These are phyloP conservation scores for Parafenestella ontariensis DNA, from an alignment of 2,329 filamentous ascomycete species.

Conservation along the genomic window DNA sequence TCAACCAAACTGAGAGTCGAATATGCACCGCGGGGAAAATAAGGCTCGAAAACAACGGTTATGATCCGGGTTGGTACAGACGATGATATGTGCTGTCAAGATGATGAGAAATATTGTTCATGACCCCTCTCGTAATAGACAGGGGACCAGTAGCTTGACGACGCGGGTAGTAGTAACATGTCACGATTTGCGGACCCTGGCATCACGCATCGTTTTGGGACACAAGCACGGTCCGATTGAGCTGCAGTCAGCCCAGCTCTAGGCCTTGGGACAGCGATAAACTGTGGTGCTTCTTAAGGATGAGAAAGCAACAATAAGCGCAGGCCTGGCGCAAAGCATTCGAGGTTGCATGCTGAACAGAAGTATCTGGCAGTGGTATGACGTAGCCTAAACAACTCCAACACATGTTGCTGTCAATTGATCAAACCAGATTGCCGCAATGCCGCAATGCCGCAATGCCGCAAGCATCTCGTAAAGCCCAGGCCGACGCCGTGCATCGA, in stretches of 20 bases:
- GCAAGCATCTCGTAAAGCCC: not conserved
- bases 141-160: slow-evolving; percentile 7
- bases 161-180: slow-evolving; percentile 14
- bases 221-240: slow-evolving; percentile 17
- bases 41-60: not conserved
- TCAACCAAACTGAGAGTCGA: slow-evolving; percentile 8
- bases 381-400: not conserved
- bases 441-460: too few species aligned
- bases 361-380: not conserved
- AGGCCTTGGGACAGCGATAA: slow-evolving; percentile 2
- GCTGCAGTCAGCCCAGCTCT: slow-evolving; percentile 8
- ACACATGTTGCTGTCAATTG: not conserved
- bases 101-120: slow-evolving; percentile 13
- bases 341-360: not conserved
- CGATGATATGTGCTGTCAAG: slow-evolving; percentile 12
- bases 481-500: not conserved
- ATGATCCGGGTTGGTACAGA: slow-evolving; percentile 2
- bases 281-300: not conserved
- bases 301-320: not conserved
- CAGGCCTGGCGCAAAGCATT: not conserved
- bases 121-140: slow-evolving; percentile 1
- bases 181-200: slow-evolving; percentile 16
- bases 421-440: not conserved
- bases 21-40: not conserved
- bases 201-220: slow-evolving; percentile 8